These are phyloP conservation scores for Penicillium aurantiogriseum DNA, from an alignment of 2,329 filamentous ascomycete species.

Conservation along the genomic window DNA sequence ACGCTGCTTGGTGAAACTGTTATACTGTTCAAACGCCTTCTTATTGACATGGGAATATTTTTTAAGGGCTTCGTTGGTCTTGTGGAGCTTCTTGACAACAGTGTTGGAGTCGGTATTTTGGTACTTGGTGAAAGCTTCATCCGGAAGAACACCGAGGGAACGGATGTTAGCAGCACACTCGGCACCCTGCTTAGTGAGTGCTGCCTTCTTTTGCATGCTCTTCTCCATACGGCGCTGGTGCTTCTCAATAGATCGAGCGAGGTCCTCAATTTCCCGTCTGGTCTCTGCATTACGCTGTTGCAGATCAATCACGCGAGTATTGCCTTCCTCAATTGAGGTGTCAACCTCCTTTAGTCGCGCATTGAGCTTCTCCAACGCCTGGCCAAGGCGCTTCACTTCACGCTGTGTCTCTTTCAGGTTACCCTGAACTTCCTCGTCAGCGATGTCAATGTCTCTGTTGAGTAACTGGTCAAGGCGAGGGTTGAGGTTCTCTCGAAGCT, in stretches of 20 bases:
- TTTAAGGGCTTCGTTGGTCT: conserved; percentile 88
- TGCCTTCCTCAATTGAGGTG: conserved; percentile 62
- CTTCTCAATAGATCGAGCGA: conserved; percentile 75
- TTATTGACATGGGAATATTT: conserved; percentile 99
- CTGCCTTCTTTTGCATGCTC: conserved; percentile 81
- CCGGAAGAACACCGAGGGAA: conserved; percentile 86
- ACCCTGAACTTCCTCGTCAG: conserved; percentile 58
- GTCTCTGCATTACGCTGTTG: conserved; percentile 61
- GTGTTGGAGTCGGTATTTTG: conserved; percentile 75
- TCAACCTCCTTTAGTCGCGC: conserved; percentile 73
- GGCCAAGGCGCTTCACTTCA: conserved; percentile 75
- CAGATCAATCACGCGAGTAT: conserved; percentile 55
- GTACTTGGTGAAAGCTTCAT: conserved; percentile 91
- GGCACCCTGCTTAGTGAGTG: conserved; percentile 71
- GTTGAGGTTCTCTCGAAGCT: conserved; percentile 83
- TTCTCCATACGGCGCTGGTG: conserved; percentile 90
- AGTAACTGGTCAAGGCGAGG: conserved; percentile 85
- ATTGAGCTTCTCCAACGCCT: conserved; percentile 65
- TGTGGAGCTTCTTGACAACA: conserved; percentile 74
- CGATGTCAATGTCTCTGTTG: conserved; percentile 67
- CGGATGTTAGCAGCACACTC: conserved; percentile 88
- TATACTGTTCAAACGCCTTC: conserved; percentile 98
- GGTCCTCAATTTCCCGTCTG: conserved; percentile 70
- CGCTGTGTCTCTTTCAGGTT: conserved; percentile 75
- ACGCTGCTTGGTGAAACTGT: conserved; percentile 90